Evolutionary conservation across 768 basidiomycete species (phyloP), one percentile per base, ranked within the genome.

Genomic region (Lactifluus rugatus): DNA sequence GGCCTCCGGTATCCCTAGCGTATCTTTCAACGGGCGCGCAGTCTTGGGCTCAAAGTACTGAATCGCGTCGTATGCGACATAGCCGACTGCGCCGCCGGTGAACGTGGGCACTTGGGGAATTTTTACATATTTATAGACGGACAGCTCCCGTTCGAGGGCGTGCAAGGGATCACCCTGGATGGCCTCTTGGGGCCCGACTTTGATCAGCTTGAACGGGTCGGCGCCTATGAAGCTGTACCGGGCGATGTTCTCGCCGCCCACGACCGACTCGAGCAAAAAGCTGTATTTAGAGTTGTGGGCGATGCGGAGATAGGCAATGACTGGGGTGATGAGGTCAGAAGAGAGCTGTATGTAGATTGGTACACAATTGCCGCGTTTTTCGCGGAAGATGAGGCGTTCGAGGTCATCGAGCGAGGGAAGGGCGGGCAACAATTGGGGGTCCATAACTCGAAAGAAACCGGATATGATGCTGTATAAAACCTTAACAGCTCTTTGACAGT

Each of bases 1-100:
- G 11, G 94, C 86, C 70, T 99, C 96, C 2, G 96, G 96, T 57
- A 98, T 88, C n/a, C 78, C 77, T 46, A 96, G 76, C 9, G 83
- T 75, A 69, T 97, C 92, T n/a, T 74, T 73, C 25, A 93, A 78
- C 17, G 81, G 76, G 37, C 84, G 77, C 49, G 83, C 83, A 7
- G 93, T 93, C 74, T 88, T 92, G 52, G 96, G 93, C 70, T 99
- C 96, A 66, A 99, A 99, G 71, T 97, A 84, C 56, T 89, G 91
- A 56, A 99, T 84, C 70, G 92, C 93, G 70, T 99, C 96, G 74
- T 93, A 99, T 13, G 92, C 82, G 60, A 99, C 92, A 70, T 96
- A 98, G 54, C 96, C 96, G 67, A 98, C 91, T 1, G 94, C 95
- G 46, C 96, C 96, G 47, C 96, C 96, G 46, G 93, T 95, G 69